Base-by-base conservation (phyloP, 345 rosid species). In the Corymbia maculata region DNA sequence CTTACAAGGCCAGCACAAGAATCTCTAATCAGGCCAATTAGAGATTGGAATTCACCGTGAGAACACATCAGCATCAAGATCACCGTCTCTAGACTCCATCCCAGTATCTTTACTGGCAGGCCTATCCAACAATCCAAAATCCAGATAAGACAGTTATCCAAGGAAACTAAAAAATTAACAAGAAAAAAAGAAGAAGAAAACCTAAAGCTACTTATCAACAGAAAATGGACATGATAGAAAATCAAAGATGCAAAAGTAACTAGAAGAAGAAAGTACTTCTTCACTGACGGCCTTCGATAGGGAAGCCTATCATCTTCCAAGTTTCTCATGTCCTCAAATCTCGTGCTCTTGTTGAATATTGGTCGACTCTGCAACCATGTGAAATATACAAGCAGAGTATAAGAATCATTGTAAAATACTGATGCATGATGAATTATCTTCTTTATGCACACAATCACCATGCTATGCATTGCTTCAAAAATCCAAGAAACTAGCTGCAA, bases 321-420 rank as follows among this genome's bases (percentile, higher is more conserved):
- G 89, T 88, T 92, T 91, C 98, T 94, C 99, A 97, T 95, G 91
- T 97, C 99, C 89, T 98, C 99, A 91, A 97, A 98, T 93, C 99
- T 95, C 85, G 99, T 98, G 88, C 99, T 97, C 97, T 98, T 97
- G 88, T 96, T 98, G 90, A 98, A 98, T 89, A 98, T 96, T 15
- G 99, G 99, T 44, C 99, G 98, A 93, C 98, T 96, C 99, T 98
- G 94, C 92, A 95, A 86, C 70, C 88, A 59, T 61, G 10, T 70
- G 64, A 87, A 68, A 70, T 17, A 70, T 70, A 36, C 82, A 75
- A 36, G 14, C 49, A 70, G 36, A 16, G 13, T 44, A 28, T 86
- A 44, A 55, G 70, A 53, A 22, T 61, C 87, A 57, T 32, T 19
- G 80, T 13, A 70, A 86, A 64, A 42, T 19, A 70, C 36, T 85